Evolutionary conservation across 371 early-diverging fungal genomes (phyloP).

Genomic region (Thermomucor indicae-seudaticae): DNA sequence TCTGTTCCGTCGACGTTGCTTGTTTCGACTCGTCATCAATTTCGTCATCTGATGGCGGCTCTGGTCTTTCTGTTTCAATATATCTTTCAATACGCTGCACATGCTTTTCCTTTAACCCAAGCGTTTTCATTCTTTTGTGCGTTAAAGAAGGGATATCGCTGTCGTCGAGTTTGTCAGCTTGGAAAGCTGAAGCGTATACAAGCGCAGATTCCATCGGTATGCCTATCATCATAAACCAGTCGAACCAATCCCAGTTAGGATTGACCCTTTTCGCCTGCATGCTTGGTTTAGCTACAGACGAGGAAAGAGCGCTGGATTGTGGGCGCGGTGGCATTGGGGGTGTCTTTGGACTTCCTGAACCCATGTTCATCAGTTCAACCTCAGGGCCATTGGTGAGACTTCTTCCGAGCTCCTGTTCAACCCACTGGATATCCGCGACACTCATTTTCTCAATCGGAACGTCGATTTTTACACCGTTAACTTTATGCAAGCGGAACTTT

Average conservation of each 20-base stretch:
- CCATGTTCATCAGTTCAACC: constrained; percentile 7
- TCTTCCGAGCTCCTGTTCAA: constrained; percentile 50
- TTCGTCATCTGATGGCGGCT: constrained; percentile 35
- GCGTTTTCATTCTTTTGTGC: constrained; percentile 65
- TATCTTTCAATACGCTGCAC: constrained; percentile 72
- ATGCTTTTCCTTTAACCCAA: constrained; percentile 84
- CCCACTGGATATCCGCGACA: constrained; percentile 60
- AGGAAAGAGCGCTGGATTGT: background rate
- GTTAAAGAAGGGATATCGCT: constrained; percentile 69
- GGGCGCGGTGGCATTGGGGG: constrained; percentile 19
- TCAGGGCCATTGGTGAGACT: constrained; percentile 36
- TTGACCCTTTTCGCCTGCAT: constrained; percentile 39
- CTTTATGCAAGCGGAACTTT: constrained; percentile 85
- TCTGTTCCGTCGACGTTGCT: constrained; percentile 11
- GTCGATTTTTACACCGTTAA: constrained; percentile 90
- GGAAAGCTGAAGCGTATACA: constrained; percentile 79
- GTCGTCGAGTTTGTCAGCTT: constrained; percentile 79
- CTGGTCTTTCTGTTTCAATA: constrained; percentile 39
- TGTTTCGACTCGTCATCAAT: constrained; percentile 12
- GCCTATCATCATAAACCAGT: constrained; percentile 80
- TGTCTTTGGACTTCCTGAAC: constrained; percentile 7
- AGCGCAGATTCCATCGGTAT: constrained; percentile 71
- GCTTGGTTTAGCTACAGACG: constrained; percentile 12
- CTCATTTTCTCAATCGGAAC: constrained; percentile 90
- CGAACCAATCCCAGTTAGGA: constrained; percentile 87